phyloP scores from a whole-genome alignment of 1,284 basidiomycete species.

The Meira nashicola region DNA sequence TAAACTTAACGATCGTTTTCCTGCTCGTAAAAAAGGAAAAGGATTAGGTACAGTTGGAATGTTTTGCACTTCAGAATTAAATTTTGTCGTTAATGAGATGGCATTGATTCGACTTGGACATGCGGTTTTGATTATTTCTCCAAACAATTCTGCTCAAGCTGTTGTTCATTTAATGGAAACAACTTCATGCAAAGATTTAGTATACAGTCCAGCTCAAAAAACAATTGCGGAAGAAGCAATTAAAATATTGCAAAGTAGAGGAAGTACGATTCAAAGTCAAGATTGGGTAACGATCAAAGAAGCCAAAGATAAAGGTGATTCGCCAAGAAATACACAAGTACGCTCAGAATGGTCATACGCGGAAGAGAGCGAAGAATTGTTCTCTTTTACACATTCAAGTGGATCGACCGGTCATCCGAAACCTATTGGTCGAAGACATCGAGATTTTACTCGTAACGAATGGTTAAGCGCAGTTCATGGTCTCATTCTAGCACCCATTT shows the following conservation, averaged over 20 bases:
- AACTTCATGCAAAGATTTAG: constrained; percentile 5
- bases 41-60: no score
- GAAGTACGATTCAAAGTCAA: not conserved
- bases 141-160: constrained; percentile 28
- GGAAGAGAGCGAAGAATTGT: no score
- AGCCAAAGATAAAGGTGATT: not conserved
- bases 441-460: constrained; percentile 17
- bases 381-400: constrained; percentile 20
- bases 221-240: not conserved
- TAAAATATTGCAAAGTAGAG: not conserved
- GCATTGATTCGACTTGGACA: constrained; percentile 22
- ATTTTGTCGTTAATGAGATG: constrained; percentile 19
- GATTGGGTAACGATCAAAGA: not conserved
- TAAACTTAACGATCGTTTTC: no score
- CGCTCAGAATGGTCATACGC: constrained; percentile 14
- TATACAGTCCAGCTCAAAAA: constrained; percentile 10
- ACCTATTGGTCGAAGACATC: constrained; percentile 17
- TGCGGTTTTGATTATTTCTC: constrained; percentile 19
- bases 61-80: no score
- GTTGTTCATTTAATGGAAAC: constrained; percentile 24
- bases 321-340: not conserved
- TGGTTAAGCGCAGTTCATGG: constrained; percentile 21
- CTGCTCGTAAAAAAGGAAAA: no score
- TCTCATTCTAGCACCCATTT: constrained; percentile 17
- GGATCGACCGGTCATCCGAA: constrained; percentile 33